Percentiles rank a stretch among this genome's conserved stretches.
Conservation (phyloP, 768 basidiomycete genomes). For the Mycena maculata region DNA sequence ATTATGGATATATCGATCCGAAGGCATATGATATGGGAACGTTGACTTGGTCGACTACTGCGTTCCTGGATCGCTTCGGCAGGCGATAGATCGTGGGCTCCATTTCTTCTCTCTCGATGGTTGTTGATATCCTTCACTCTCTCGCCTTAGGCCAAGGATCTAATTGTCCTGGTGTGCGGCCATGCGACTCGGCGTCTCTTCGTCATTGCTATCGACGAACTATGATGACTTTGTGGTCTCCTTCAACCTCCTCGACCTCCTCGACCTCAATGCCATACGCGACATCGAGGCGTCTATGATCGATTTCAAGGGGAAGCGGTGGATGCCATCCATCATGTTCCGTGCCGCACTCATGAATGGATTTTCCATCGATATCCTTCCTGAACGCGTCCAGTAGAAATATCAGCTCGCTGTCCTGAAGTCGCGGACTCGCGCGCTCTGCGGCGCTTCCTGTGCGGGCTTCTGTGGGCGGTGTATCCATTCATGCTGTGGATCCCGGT, state of each 20-base stretch:
- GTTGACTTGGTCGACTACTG: no score
- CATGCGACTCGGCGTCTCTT: no score
- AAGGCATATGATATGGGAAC: no score
- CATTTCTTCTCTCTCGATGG: no score
- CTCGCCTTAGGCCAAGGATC: no score
- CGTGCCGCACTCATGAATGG: not conserved
- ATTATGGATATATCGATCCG: no score
- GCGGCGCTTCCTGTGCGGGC: not conserved
- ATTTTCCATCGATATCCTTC: not conserved
- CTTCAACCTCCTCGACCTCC: not conserved
- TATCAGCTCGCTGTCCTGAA: no score
- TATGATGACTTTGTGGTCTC: not conserved
- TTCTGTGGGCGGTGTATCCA: not conserved
- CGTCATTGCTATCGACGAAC: not conserved
- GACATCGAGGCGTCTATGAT: not conserved
- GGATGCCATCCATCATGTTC: not conserved
- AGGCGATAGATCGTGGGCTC: no score
- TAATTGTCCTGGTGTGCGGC: no score
- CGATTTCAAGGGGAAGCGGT: not conserved
- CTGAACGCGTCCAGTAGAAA: not conserved
- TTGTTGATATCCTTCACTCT: no score
- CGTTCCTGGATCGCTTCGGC: no score
- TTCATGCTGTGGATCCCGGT: not conserved
- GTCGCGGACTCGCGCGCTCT: no score
- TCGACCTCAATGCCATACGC: not conserved